Evolutionary conservation across 306 rosid genomes (phyloP).

Genomic region (Albizia julibrissin): DNA sequence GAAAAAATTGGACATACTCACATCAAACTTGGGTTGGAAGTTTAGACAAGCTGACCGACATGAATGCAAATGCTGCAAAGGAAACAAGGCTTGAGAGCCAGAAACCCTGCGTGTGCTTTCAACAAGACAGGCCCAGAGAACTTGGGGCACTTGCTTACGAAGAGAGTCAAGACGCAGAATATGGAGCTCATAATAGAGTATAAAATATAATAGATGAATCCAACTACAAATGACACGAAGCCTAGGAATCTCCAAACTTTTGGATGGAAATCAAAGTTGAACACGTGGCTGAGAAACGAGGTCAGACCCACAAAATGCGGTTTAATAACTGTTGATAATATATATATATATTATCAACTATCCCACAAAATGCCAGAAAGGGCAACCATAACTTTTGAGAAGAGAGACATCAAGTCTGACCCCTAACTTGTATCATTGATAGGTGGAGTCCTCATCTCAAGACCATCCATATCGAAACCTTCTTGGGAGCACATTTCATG

Average conservation of each 20-base stretch:
- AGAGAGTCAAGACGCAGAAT: neutral
- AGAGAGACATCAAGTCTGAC: too few species aligned
- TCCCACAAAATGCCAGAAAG: too few species aligned
- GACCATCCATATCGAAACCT: too few species aligned
- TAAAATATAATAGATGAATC: conserved; percentile 1
- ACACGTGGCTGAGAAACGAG: too few species aligned
- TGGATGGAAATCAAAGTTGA: too few species aligned
- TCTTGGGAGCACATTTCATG: too few species aligned
- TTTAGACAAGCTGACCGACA: conserved; percentile 22
- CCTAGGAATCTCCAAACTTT: conserved; percentile 10
- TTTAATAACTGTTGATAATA: too few species aligned
- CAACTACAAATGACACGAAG: conserved; percentile 12
- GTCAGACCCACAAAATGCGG: too few species aligned
- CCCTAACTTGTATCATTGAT: too few species aligned
- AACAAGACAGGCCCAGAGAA: neutral
- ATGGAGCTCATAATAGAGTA: neutral
- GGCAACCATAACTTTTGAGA: too few species aligned
- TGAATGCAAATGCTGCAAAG: conserved; percentile 9
- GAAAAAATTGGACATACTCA: conserved; percentile 15
- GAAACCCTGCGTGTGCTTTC: conserved; percentile 3
- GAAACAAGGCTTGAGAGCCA: conserved; percentile 14
- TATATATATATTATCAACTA: too few species aligned
- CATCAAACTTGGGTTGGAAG: conserved; percentile 5
- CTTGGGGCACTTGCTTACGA: neutral
- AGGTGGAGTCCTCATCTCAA: too few species aligned